Evolutionary conservation across 176 grass and related monocot genomes (phyloP).

Genomic region (Carex kokanica): DNA sequence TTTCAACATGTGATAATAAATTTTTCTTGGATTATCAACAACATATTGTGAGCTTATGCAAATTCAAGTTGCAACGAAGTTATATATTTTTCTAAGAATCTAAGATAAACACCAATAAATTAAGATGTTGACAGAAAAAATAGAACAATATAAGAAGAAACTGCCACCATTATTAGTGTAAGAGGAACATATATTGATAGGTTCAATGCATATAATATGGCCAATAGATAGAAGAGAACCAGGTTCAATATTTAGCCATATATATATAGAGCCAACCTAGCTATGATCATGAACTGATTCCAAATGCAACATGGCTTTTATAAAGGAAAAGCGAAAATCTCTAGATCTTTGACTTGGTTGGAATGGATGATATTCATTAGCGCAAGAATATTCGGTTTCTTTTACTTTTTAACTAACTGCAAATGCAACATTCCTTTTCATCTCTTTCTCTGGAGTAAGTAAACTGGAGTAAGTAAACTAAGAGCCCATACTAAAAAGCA

Average conservation of each 20-base stretch:
- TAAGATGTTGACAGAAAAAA: not conserved
- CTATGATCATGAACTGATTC: not conserved
- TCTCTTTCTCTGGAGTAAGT: not conserved
- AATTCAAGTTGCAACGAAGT: not conserved
- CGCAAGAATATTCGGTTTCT: not conserved
- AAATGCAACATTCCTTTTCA: not conserved
- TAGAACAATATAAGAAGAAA: not conserved
- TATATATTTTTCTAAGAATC: not conserved
- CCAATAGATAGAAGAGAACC: not conserved
- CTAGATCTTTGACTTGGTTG: not conserved
- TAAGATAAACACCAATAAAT: not conserved
- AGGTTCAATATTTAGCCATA: slow-evolving; percentile 6
- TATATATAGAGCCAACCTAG: not conserved
- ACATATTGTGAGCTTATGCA: not conserved
- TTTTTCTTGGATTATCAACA: not conserved
- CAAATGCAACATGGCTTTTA: not conserved
- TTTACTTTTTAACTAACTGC: not conserved
- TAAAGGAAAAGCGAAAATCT: not conserved
- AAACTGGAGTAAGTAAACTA: not conserved
- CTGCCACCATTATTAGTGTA: not conserved
- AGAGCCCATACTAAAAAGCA: no score
- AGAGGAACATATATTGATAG: not conserved
- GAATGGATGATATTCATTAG: not conserved
- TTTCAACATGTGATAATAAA: not conserved
- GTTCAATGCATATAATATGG: not conserved